Evolutionary conservation across 1,284 basidiomycete species (phyloP).

Genomic region (Austropuccinia psidii): DNA sequence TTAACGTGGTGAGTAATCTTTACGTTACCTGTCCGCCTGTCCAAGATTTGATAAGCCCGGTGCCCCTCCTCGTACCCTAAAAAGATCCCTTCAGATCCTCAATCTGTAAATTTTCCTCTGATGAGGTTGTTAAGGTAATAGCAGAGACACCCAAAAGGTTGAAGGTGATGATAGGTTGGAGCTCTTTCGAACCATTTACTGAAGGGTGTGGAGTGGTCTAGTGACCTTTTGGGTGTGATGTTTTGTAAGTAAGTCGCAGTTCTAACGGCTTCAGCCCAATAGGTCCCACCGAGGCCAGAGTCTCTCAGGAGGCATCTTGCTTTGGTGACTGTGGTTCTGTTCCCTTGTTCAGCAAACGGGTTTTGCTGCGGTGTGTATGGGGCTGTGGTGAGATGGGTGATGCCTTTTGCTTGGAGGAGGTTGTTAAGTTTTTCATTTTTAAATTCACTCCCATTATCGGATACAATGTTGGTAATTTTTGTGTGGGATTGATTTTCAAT

Average conservation of each 20-base stretch:
- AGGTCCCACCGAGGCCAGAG: too few species aligned
- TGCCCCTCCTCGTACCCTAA: neutral
- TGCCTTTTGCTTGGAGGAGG: neutral
- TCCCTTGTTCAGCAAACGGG: too few species aligned
- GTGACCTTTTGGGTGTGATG: too few species aligned
- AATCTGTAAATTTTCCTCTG: neutral
- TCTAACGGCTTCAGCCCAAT: too few species aligned
- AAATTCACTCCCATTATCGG: neutral
- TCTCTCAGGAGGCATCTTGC: too few species aligned
- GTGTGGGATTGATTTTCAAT: neutral
- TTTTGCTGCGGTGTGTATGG: constrained; percentile 1
- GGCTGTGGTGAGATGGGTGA: neutral
- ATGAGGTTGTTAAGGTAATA: neutral
- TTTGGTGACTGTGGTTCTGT: too few species aligned
- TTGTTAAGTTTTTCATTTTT: neutral
- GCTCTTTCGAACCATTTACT: too few species aligned
- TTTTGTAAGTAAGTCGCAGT: too few species aligned
- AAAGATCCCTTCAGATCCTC: neutral
- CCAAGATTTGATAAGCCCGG: neutral
- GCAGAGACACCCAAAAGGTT: neutral
- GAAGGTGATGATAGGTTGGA: too few species aligned
- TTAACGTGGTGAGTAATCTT: neutral
- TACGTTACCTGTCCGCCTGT: neutral
- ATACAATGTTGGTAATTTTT: neutral
- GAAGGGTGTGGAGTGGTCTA: too few species aligned